Evolutionary conservation across 2,329 filamentous ascomycete genomes (phyloP).

Genomic region (Daldinia sp.): DNA sequence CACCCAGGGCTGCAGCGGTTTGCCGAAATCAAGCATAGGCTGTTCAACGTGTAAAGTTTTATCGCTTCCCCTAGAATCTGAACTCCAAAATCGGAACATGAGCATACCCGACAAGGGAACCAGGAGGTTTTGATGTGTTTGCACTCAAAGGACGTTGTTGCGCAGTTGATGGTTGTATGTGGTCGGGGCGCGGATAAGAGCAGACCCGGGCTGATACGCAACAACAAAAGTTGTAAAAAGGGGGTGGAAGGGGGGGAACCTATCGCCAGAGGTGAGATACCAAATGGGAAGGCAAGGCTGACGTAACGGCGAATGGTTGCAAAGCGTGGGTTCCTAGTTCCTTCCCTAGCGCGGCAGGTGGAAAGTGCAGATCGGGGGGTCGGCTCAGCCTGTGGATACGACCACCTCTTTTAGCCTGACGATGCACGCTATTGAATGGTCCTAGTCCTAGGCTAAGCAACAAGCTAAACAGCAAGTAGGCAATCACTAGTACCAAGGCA

Average conservation of each 20-base stretch:
- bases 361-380: slow-evolving; percentile 30
- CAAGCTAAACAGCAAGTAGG: background rate
- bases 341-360: slow-evolving; percentile 27
- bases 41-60: slow-evolving; percentile 55
- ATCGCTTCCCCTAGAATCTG: slow-evolving; percentile 66
- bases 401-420: slow-evolving; percentile 34
- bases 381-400: slow-evolving; percentile 32
- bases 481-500: slow-evolving; percentile 25
- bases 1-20: slow-evolving; percentile 48
- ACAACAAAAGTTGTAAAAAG: slow-evolving; percentile 24
- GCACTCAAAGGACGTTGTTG: slow-evolving; percentile 1
- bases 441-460: slow-evolving; percentile 23
- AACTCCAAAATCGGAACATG: slow-evolving; percentile 71
- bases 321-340: slow-evolving; percentile 10
- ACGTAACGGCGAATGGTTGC: slow-evolving; percentile 43
- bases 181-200: slow-evolving; percentile 39
- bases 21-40: slow-evolving; percentile 51
- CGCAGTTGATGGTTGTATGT: slow-evolving; percentile 21
- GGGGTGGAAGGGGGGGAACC: slow-evolving; percentile 26
- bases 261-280: slow-evolving; percentile 41
- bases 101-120: slow-evolving; percentile 51
- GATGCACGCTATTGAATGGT: slow-evolving; percentile 21
- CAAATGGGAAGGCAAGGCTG: slow-evolving; percentile 44
- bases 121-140: slow-evolving; percentile 10
- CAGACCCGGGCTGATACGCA: slow-evolving; percentile 27